A percentile compares a stretch with the other conserved stretches of the same genome.
Conservation (phyloP, 192 early-diverging fungal species). For the Endogone sp. region DNA sequence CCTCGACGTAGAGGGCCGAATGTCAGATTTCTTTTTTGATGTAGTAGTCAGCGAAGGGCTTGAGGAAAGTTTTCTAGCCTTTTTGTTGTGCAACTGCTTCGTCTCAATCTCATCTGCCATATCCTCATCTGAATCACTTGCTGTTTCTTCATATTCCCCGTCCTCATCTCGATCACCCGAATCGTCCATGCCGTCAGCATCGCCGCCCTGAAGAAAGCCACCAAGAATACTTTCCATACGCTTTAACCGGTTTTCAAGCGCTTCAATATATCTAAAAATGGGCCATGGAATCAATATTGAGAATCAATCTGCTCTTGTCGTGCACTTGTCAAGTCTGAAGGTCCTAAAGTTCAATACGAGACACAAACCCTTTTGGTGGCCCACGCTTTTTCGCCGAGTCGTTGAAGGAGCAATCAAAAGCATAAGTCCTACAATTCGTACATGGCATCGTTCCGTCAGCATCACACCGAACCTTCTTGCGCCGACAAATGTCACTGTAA, state of each 20-base stretch:
- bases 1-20: not conserved
- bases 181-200: not conserved
- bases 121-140: not conserved
- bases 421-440: conserved; percentile 62
- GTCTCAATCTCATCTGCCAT: not conserved
- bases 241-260: conserved; percentile 65
- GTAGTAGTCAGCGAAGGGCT: not conserved
- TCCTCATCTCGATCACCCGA: not conserved
- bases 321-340: too few species aligned
- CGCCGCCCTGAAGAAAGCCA: not conserved
- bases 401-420: conserved; percentile 43
- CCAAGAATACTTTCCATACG: conserved; percentile 64
- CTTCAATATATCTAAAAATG: conserved; percentile 62
- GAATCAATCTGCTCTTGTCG: too few species aligned
- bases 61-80: not conserved
- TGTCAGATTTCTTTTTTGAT: not conserved
- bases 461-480: conserved; percentile 82
- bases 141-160: not conserved
- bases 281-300: too few species aligned
- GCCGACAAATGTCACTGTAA: conserved; percentile 64
- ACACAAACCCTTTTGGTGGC: conserved; percentile 66
- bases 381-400: conserved; percentile 55
- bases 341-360: not conserved
- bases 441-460: conserved; percentile 54
- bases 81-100: not conserved